Percentiles rank a stretch among this genome's conserved stretches.
Evolutionary conservation across 257 asterid species (phyloP).

Genomic region (Cynanchum wilfordii): DNA sequence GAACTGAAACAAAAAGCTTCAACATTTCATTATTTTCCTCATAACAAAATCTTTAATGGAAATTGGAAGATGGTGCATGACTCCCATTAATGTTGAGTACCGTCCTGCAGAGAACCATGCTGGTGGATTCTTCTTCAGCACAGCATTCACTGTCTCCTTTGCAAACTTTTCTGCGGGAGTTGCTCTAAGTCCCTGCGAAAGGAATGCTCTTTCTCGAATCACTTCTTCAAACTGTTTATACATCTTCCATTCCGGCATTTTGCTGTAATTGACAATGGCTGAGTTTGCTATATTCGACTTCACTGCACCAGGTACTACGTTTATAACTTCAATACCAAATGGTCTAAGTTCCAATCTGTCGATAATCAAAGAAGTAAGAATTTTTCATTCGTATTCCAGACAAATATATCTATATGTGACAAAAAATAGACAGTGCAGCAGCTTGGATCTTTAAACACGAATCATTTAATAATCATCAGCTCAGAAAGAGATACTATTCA

Average conservation of each 20-base stretch:
- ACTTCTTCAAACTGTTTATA: slow-evolving; percentile 65
- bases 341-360: slow-evolving; percentile 44
- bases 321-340: slow-evolving; percentile 61
- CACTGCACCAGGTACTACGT: slow-evolving; percentile 79
- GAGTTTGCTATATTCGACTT: slow-evolving; percentile 67
- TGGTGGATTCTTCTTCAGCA: slow-evolving; percentile 63
- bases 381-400: background rate
- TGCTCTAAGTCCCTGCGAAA: slow-evolving; percentile 61
- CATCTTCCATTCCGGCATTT: slow-evolving; percentile 89
- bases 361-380: background rate
- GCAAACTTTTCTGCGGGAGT: slow-evolving; percentile 80
- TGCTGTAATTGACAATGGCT: slow-evolving; percentile 41
- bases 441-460: background rate
- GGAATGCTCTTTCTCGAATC: slow-evolving; percentile 57
- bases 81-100: slow-evolving; percentile 44
- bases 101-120: slow-evolving; percentile 75
- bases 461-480: background rate
- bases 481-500: background rate
- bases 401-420: too few species aligned
- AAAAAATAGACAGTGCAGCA: background rate
- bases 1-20: slow-evolving; percentile 8
- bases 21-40: slow-evolving; percentile 41
- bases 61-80: slow-evolving; percentile 56
- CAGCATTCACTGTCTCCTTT: slow-evolving; percentile 58
- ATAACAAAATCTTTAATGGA: slow-evolving; percentile 55